Evolutionary conservation across 2,329 filamentous ascomycete genomes (phyloP), one percentile per base, ranked within the genome.

Genomic region (Domatiomyces catenatus): DNA sequence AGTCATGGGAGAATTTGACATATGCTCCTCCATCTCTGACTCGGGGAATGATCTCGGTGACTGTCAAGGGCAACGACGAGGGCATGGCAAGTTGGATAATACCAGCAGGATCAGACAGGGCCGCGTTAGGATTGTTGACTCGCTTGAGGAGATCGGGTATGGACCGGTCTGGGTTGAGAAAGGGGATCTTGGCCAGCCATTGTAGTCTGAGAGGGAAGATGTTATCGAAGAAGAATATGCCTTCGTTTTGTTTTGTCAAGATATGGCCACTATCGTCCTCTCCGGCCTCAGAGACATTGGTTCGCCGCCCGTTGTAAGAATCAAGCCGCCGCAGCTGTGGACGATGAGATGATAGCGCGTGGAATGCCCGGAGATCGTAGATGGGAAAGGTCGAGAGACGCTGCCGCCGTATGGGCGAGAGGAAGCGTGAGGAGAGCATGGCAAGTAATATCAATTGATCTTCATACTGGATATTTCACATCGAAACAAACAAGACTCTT

Each of bases 21-120:
- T 93, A 96, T 0, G 86, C 87, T 10, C 92, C 92, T 15, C 92
- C 92, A 62, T 98, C 92, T 60, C 93, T 89, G 24, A 93, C 72
- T 2, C 88, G 77, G 0, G 89, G 88, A 17, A 95, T 66, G 15
- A 95, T 82, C 61, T 94, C 83, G 2, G 81, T 85, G 46, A 94
- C 79, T 52, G 82, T 80, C 46, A 94, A 70, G 1, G 77, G 71
- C 1, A 82, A 60, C 8, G 74, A 73, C 3, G 71, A 64, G 1
- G 83, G 84, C 20, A 86, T 77, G 0, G 81, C 83, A 49, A 75
- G 75, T 45, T 75, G 66, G 12, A 80, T 68, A 17, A 83, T 71
- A 28, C 67, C 67, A 22, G 70, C 61, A 0, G 80, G 77, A 52
- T 82, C 76, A 6, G 76, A 73, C 12, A 75, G 72, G 26, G 73